These are phyloP conservation scores for Penicillium janthinellum DNA, from an alignment of 2,329 filamentous ascomycete species.

Conservation along the genomic window DNA sequence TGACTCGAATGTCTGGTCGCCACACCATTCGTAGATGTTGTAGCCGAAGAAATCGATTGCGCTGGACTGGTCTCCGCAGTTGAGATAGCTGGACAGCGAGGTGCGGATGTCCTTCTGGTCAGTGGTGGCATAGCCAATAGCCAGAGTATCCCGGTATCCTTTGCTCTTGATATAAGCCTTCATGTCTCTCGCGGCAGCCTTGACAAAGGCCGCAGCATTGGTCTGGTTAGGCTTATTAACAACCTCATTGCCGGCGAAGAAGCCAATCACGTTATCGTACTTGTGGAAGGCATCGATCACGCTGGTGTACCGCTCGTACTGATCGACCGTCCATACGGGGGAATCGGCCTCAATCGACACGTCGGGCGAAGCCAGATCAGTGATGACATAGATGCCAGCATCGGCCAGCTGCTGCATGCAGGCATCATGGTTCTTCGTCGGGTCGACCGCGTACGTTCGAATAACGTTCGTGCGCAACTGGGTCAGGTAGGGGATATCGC, in stretches of 20 bases:
- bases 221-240: conserved; percentile 89
- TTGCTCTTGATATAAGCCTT: conserved; percentile 89
- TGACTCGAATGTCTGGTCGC: conserved; percentile 70
- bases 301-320: conserved; percentile 77
- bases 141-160: conserved; percentile 69
- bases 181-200: conserved; percentile 93
- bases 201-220: conserved; percentile 86
- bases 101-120: conserved; percentile 82
- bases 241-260: conserved; percentile 99
- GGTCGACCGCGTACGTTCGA: conserved; percentile 91
- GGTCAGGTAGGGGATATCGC: conserved; percentile 80
- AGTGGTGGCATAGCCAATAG: conserved; percentile 94
- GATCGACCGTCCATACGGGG: conserved; percentile 74
- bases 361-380: conserved; percentile 80
- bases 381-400: conserved; percentile 92
- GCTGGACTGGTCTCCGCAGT: conserved; percentile 69
- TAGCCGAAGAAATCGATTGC: conserved; percentile 98
- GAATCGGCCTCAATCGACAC: conserved; percentile 81
- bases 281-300: conserved; percentile 80
- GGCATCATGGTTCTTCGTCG: conserved; percentile 70
- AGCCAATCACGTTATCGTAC: conserved; percentile 91
- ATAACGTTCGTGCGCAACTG: conserved; percentile 87
- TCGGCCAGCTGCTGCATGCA: conserved; percentile 84
- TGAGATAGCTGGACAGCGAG: conserved; percentile 88
- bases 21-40: conserved; percentile 99